Evolutionary conservation across 176 grass and related monocot species (phyloP), one percentile per base, ranked within the genome.

Genomic region (Elaeis guineensis): DNA sequence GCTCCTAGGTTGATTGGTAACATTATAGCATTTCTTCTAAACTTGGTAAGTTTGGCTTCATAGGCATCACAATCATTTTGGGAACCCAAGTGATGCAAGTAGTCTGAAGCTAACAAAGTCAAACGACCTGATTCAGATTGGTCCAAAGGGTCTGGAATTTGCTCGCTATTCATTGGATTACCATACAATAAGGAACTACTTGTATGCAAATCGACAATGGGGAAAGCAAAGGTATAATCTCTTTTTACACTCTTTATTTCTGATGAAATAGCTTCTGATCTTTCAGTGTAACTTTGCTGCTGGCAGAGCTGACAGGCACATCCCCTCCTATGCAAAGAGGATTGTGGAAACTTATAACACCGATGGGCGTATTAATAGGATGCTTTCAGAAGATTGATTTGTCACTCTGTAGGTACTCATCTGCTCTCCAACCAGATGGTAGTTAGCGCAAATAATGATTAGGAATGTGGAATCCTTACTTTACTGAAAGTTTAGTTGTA

Each of bases 131-230:
- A 48, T 69, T 54, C 80, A 95, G 91, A 67, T 96, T 52, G 92
- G 92, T 16, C 87, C 92, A 22, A 96, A 96, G 72, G 91, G 86
- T 52, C 79, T 96, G 62, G 91, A 90, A 67, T 96, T 96, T 67
- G 92, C 74, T 57, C 92, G 92, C n/a, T 96, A 96, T 73, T 96
- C 92, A 44, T 72, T 96, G 50, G 92, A 96, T 57, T 90, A 96
- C 25, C 91, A 96, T 61, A 96, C 91, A 5, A 82, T 87, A 72
- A 74, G 92, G 75, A 97, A 90, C 55, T 97, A 88, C 70, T 78
- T 97, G 22, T 75, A 91, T 63, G 87, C 90, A 57, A 75, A 79
- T 29, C 81, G 87, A 8, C 64, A 71, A 52, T 97, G 92, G 92
- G 91, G 91, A 16, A 87, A 79, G 35, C 49, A 79, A 56, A 95